These are phyloP conservation scores for Buxus sempervirens DNA, from an alignment of 164 flowering plant genomes.

Conservation along the genomic window DNA sequence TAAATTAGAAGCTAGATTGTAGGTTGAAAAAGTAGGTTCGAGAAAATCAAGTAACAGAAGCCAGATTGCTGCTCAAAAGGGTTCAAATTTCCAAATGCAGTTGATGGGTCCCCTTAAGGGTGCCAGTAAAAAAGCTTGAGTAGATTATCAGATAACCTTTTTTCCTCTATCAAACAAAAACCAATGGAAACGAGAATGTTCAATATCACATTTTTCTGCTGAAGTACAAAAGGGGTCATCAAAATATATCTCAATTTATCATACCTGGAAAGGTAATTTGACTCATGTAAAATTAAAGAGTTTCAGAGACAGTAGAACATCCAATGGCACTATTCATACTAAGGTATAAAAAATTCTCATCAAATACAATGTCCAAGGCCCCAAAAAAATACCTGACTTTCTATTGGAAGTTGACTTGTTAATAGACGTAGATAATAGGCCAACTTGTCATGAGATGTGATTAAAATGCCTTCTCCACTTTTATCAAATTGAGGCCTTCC, in stretches of 20 bases:
- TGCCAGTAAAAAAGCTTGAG: background rate
- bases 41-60: background rate
- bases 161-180: background rate
- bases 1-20: too few relatives aligned
- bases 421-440: constrained; percentile 83
- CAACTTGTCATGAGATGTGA: constrained; percentile 91
- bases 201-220: background rate
- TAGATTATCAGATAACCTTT: background rate
- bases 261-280: too few relatives aligned
- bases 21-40: background rate
- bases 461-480: constrained; percentile 99
- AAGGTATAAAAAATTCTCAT: too few relatives aligned
- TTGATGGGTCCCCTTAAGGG: background rate
- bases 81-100: background rate
- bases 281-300: too few relatives aligned
- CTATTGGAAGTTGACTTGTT: constrained; percentile 97
- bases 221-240: background rate
- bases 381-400: constrained; percentile 84
- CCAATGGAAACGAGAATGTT: background rate
- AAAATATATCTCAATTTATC: too few relatives aligned
- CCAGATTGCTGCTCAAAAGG: background rate
- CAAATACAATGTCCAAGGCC: background rate
- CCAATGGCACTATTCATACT: too few relatives aligned
- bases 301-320: background rate
- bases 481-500: constrained; percentile 99